Evolutionary conservation across 441 rosid genomes (phyloP).

Genomic region (Corymbia calophylla): DNA sequence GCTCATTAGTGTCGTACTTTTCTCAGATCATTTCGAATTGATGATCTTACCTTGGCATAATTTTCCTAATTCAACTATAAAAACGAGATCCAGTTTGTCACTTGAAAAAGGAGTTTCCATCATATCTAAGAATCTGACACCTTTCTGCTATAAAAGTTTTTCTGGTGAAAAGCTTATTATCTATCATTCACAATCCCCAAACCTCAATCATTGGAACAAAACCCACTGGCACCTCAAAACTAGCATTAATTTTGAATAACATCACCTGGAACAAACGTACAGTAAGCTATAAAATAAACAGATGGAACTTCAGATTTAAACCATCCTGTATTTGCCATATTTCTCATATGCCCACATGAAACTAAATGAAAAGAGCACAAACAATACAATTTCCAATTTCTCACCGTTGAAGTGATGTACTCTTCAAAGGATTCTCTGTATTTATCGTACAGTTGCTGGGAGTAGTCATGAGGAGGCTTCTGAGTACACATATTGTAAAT

Average conservation of each 20-base stretch:
- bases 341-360: neutral
- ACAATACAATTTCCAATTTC: slow-evolving; percentile 1
- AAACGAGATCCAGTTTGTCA: neutral
- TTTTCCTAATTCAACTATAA: neutral
- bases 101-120: neutral
- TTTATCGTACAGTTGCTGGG: slow-evolving; percentile 87
- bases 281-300: neutral
- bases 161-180: neutral
- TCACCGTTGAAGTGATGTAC: slow-evolving; percentile 56
- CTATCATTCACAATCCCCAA: neutral
- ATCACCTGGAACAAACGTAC: neutral
- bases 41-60: neutral
- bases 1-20: neutral
- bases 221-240: neutral
- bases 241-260: neutral
- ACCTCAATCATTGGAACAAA: neutral
- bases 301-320: neutral
- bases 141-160: neutral
- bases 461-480: slow-evolving; percentile 79
- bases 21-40: neutral
- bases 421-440: slow-evolving; percentile 71
- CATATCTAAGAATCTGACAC: neutral
- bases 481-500: slow-evolving; percentile 94
- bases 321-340: neutral
- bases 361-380: neutral